Evolutionary conservation across 345 rosid species (phyloP), one percentile per base, ranked within the genome.

Genomic region (Hevea brasiliensis): DNA sequence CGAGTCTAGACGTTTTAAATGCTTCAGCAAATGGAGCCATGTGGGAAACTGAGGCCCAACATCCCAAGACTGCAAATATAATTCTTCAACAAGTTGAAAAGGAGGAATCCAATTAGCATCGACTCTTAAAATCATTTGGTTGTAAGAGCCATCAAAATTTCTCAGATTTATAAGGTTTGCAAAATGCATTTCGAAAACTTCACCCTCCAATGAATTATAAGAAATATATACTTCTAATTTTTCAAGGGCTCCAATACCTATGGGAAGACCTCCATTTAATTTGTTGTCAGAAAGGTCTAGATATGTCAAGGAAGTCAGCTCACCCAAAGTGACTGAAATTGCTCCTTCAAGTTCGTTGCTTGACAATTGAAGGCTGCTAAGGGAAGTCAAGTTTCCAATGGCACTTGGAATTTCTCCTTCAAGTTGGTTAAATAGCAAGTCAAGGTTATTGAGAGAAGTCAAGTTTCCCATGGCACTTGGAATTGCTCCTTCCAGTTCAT

Each of bases 391-490:
- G 18, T 58, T 58, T 4, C 61, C 61, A 47, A 73, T 15, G 29
- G 6, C 60, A 26, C 57, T 54, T 29, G 83, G 18, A 42, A 81
- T 66, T 0, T 40, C 3, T 42, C 87, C 87, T 14, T 64, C 64
- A 6, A 81, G 61, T 2, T 23, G 0, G 59, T 67, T 79, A 3
- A 0, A 0, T 4, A 4, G 4, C 37, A 32, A 32, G 37, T 32
- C 37, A 32, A 32, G 37, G 4, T 1, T 32, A 4, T 4, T 4
- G 4, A 32, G 37, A 4, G 37, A 32, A 32, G 37, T 32, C 37
- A 32, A 32, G 37, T 32, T 32, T 2, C 37, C 4, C 2, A 32
- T 32, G 37, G 37, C 37, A 32, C 37, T 32, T 41, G 76, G 74
- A 9, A 76, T 61, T 47, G 51, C 60, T 35, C 83, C 77, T 17